Conservation (phyloP, 352 stramenopile genomes). For the Phytopythium ostracodes region DNA sequence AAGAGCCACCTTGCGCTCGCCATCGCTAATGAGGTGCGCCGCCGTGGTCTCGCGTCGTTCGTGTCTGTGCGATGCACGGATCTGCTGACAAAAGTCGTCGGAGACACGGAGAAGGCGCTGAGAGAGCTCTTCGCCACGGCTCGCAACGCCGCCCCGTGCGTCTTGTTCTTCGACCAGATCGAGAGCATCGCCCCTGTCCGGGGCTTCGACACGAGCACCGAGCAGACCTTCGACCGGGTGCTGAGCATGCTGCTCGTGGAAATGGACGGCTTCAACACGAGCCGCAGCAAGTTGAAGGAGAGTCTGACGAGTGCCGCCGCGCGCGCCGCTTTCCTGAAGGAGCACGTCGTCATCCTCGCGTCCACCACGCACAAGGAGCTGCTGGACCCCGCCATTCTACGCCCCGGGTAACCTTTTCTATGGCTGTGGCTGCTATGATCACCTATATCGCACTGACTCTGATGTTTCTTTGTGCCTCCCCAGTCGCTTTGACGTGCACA, state of each 20-base stretch:
- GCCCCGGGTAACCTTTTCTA: conserved; percentile 53
- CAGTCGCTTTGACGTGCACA: conserved; percentile 82
- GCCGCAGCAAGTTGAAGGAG: conserved; percentile 23
- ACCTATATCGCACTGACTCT: not conserved
- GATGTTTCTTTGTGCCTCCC: conserved; percentile 1
- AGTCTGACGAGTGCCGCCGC: conserved; percentile 36
- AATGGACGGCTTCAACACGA: conserved; percentile 86
- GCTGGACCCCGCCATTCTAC: conserved; percentile 84
- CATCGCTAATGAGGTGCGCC: conserved; percentile 54
- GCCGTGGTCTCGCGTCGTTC: conserved; percentile 71
- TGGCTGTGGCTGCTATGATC: not conserved
- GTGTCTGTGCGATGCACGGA: conserved; percentile 88
- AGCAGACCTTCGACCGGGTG: conserved; percentile 91
- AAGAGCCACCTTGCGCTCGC: conserved; percentile 94
- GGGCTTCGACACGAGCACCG: conserved; percentile 89
- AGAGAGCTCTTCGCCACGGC: conserved; percentile 86
- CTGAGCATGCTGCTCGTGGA: conserved; percentile 89
- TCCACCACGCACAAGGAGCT: conserved; percentile 69
- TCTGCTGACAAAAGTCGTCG: conserved; percentile 88
- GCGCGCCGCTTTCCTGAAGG: conserved; percentile 60
- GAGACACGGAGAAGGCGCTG: conserved; percentile 86
- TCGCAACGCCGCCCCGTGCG: conserved; percentile 80
- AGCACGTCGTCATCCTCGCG: conserved; percentile 83
- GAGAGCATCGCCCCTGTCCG: conserved; percentile 84
- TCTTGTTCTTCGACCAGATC: conserved; percentile 93